phyloP scores from a whole-genome alignment of 805 yeast genomes.

The Candida germanica region DNA sequence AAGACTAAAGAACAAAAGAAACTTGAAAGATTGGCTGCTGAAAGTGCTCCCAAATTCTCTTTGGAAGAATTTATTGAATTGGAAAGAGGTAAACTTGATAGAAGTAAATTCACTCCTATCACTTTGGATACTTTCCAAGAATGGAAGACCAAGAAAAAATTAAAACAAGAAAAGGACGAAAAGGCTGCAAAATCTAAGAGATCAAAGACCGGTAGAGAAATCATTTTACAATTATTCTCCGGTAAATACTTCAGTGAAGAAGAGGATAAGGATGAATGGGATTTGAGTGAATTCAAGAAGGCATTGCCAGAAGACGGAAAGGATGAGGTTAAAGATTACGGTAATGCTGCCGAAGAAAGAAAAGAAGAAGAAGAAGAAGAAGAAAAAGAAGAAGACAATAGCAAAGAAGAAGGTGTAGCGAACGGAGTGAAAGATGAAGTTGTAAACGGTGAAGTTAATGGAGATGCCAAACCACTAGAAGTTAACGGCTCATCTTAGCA shows the following conservation, averaged over 20 bases:
- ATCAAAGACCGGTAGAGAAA: constrained; percentile 67
- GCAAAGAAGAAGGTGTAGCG: not conserved
- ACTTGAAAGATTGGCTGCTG: constrained; percentile 80
- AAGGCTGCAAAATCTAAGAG: constrained; percentile 28
- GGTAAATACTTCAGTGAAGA: constrained; percentile 56
- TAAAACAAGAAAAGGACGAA: constrained; percentile 47
- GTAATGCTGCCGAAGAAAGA: constrained; percentile 37
- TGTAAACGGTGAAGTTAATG: too few relatives aligned
- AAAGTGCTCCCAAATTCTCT: constrained; percentile 83
- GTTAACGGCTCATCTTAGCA: not conserved
- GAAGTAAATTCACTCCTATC: constrained; percentile 76
- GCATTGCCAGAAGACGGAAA: constrained; percentile 52
- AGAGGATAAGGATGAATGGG: constrained; percentile 49
- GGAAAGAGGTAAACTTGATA: constrained; percentile 82
- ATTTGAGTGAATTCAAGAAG: constrained; percentile 55
- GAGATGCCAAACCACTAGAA: not conserved
- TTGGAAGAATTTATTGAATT: constrained; percentile 94
- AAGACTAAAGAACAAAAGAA: constrained; percentile 96
- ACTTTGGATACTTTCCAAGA: constrained; percentile 72
- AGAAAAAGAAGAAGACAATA: not conserved
- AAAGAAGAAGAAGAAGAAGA: constrained; percentile 2
- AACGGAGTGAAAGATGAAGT: not conserved
- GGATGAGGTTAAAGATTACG: constrained; percentile 62
- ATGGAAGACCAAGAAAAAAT: constrained; percentile 76
- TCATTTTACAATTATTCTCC: constrained; percentile 57